These are phyloP conservation scores for Dioscorea alata DNA, from an alignment of 106 monocot species.

Conservation along the genomic window DNA sequence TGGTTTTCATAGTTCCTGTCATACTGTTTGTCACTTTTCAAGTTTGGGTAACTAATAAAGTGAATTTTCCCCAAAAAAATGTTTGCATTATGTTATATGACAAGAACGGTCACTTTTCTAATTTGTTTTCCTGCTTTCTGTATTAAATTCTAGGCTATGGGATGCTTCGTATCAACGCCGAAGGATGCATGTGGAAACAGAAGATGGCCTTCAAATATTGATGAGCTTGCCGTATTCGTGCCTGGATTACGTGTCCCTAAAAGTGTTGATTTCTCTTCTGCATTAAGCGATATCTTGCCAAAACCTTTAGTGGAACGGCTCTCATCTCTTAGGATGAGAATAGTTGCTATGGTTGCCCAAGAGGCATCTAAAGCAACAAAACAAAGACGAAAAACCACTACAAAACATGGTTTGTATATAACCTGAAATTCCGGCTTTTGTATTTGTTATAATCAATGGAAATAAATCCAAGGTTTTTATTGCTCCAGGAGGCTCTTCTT, in stretches of 20 bases:
- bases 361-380: slow-evolving; percentile 44
- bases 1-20: too few relatives aligned
- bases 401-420: slow-evolving; percentile 46
- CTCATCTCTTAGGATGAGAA: slow-evolving; percentile 36
- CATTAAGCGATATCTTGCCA: slow-evolving; percentile 24
- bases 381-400: slow-evolving; percentile 33
- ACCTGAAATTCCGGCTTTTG: background rate
- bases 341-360: slow-evolving; percentile 55
- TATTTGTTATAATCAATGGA: background rate
- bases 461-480: background rate
- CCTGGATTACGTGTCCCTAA: slow-evolving; percentile 48
- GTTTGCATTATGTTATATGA: too few relatives aligned
- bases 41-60: too few relatives aligned
- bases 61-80: too few relatives aligned
- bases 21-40: too few relatives aligned
- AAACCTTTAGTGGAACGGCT: slow-evolving; percentile 45
- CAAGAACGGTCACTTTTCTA: too few relatives aligned
- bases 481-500: slow-evolving; percentile 35
- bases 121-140: too few relatives aligned
- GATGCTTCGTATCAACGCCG: slow-evolving; percentile 46
- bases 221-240: slow-evolving; percentile 46
- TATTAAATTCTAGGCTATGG: slow-evolving; percentile 31
- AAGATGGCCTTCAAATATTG: slow-evolving; percentile 27
- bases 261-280: slow-evolving; percentile 31
- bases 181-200: slow-evolving; percentile 24